phyloP scores from a whole-genome alignment of 768 basidiomycete species.

The Podaxis sp. region DNA sequence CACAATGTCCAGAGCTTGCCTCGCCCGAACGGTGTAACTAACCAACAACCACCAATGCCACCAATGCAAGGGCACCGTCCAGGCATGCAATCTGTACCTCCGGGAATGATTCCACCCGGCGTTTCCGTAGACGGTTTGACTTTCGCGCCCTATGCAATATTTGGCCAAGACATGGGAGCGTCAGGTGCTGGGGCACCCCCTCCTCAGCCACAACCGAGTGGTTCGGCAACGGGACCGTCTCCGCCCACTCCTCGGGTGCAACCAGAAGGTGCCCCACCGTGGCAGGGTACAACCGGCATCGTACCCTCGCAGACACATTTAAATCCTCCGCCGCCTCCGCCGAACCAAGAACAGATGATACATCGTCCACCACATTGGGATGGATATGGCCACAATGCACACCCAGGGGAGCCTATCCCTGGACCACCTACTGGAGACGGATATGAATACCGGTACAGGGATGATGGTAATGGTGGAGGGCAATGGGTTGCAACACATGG shows the following conservation, averaged over 20 bases:
- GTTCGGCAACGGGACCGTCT: slow-evolving; percentile 5
- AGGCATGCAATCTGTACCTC: slow-evolving; percentile 5
- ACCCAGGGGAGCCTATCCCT: slow-evolving; percentile 42
- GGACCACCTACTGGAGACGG: slow-evolving; percentile 45
- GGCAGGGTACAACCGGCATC: slow-evolving; percentile 60
- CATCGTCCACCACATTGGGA: slow-evolving; percentile 55
- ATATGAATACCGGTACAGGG: slow-evolving; percentile 60
- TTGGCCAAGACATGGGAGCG: slow-evolving; percentile 5
- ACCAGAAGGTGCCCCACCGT: slow-evolving; percentile 33
- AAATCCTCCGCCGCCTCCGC: slow-evolving; percentile 37
- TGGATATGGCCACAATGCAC: slow-evolving; percentile 30
- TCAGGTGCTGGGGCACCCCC: slow-evolving; percentile 18
- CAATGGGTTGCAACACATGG: slow-evolving; percentile 39
- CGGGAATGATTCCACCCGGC: slow-evolving; percentile 6
- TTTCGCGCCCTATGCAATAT: slow-evolving; percentile 5
- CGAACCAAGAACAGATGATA: slow-evolving; percentile 35
- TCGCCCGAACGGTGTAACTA: slow-evolving; percentile 1
- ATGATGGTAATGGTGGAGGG: slow-evolving; percentile 40
- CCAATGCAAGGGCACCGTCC: slow-evolving; percentile 14
- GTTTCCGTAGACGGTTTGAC: slow-evolving; percentile 9
- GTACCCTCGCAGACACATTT: slow-evolving; percentile 64
- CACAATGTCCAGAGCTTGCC: not conserved
- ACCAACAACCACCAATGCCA: slow-evolving; percentile 10
- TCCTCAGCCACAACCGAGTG: slow-evolving; percentile 2
- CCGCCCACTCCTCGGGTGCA: slow-evolving; percentile 29